Percentiles rank a stretch among this genome's conserved stretches.
phyloP scores from a whole-genome alignment of 2,329 filamentous ascomycete genomes.

The Hymenoscyphus fructigenus region DNA sequence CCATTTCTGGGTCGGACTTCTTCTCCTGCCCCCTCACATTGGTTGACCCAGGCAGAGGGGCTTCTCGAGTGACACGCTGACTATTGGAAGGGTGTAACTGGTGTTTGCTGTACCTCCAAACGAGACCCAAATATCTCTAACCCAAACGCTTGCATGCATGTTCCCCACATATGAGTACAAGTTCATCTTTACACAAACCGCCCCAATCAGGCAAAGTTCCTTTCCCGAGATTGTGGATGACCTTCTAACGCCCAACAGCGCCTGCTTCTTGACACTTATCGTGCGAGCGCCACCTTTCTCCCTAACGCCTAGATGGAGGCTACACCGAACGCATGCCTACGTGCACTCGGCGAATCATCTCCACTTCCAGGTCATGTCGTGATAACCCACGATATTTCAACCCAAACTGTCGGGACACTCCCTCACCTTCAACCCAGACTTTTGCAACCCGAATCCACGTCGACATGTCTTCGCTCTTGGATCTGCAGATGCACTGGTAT shows the following conservation, averaged over 20 bases:
- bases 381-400: not conserved
- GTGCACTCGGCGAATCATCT: not conserved
- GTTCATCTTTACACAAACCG: not conserved
- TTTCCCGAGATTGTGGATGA: slow-evolving; percentile 3
- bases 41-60: not conserved
- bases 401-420: not conserved
- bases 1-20: not conserved
- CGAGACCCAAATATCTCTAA: not conserved
- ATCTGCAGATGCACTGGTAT: slow-evolving; percentile 10
- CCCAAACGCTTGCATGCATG: not conserved
- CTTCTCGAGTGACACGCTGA: not conserved
- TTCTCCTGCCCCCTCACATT: not conserved
- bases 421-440: not conserved
- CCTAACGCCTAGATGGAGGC: not conserved
- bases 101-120: not conserved
- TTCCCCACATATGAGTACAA: not conserved
- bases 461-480: slow-evolving; percentile 7
- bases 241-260: too few relatives aligned
- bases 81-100: slow-evolving; percentile 1
- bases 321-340: not conserved
- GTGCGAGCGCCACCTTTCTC: not conserved
- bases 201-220: not conserved
- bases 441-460: slow-evolving; percentile 1
- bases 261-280: not conserved
- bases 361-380: not conserved